Evolutionary conservation across 2,329 filamentous ascomycete genomes (phyloP), one percentile per base, ranked within the genome.

Genomic region (Ceratocystis destructans): DNA sequence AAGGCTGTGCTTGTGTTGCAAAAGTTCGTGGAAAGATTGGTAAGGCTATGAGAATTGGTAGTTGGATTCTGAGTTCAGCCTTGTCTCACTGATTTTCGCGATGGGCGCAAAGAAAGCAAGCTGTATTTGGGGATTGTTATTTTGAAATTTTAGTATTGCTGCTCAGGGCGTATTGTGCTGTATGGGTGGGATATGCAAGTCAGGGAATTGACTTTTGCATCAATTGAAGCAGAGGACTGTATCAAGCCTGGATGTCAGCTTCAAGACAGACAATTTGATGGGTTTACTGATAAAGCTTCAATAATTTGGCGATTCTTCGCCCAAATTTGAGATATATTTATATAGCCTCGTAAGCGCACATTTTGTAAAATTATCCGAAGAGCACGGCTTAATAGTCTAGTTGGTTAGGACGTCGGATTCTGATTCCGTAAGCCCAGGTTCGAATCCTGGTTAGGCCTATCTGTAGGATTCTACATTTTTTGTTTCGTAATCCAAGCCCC

Each of bases 331-430:
- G 0, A 1, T 5, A 15, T 0, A 5, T 28, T 28, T 53, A 28
- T 53, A 25, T 8, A 22, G n/a, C 4, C 46, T 8, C 1, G 7
- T 22, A 5, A 50, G 17, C 17, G 0, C 3, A 7, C 1, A 2
- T 20, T 22, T 50, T 10, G 1, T n/a, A 20, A n/a, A 48, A 15
- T 53, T 1, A 45, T 22, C 25, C 4, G 2, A 41, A 57, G 17
- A 10, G 64, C n/a, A 33, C 45, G 66, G 66, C 63, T 46, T 48
- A 65, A 65, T 67, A 67, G 66, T 67, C 62, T 67, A 67, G 65
- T 67, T 67, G 62, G 66, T 67, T 67, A 67, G 66, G 65, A 64
- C 65, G 65, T 67, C 65, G 65, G 65, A 65, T 67, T 67, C 66
- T 67, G 66, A 67, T 67, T 67, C 66, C 62, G 62, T 67, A 67